Conservation (phyloP, 1,139 yeast genomes). For the Trichomonascaceae sp. region DNA sequence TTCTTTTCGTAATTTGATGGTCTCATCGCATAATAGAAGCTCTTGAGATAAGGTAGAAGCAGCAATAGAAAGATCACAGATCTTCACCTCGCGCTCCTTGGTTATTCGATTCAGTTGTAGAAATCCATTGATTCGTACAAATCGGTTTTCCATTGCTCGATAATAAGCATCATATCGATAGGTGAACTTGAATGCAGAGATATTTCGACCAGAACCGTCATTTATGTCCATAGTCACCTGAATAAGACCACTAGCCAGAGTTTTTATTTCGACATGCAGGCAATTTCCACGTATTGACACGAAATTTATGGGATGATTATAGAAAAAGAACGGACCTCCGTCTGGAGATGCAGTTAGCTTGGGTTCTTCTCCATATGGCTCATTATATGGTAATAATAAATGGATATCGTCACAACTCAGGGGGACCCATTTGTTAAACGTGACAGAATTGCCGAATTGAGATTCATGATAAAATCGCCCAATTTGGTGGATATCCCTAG, state of each 20-base stretch:
- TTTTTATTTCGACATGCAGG: constrained; percentile 11
- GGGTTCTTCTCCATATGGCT: constrained; percentile 11
- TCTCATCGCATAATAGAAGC: constrained; percentile 15
- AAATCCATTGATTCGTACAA: constrained; percentile 18
- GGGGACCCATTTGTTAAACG: constrained; percentile 23
- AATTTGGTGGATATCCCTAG: background rate
- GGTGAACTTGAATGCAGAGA: constrained; percentile 7
- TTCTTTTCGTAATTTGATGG: constrained; percentile 12
- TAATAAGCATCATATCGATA: constrained; percentile 1
- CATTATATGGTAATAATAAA: constrained; percentile 12
- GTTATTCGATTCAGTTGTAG: constrained; percentile 4
- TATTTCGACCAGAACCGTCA: constrained; percentile 10
- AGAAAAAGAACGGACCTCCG: constrained; percentile 18
- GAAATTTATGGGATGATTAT: constrained; percentile 27
- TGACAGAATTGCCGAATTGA: constrained; percentile 15
- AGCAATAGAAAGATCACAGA: constrained; percentile 11
- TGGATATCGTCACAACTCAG: constrained; percentile 18
- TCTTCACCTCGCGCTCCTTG: constrained; percentile 12
- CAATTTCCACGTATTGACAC: constrained; percentile 23
- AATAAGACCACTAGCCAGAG: background rate
- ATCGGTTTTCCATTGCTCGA: constrained; percentile 3
- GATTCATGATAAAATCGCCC: constrained; percentile 13
- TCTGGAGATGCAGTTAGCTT: constrained; percentile 3
- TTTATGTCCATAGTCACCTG: constrained; percentile 5
- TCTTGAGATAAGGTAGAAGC: constrained; percentile 9